These are phyloP conservation scores for Garcia nutans DNA, from an alignment of 345 rosid species.

Conservation along the genomic window DNA sequence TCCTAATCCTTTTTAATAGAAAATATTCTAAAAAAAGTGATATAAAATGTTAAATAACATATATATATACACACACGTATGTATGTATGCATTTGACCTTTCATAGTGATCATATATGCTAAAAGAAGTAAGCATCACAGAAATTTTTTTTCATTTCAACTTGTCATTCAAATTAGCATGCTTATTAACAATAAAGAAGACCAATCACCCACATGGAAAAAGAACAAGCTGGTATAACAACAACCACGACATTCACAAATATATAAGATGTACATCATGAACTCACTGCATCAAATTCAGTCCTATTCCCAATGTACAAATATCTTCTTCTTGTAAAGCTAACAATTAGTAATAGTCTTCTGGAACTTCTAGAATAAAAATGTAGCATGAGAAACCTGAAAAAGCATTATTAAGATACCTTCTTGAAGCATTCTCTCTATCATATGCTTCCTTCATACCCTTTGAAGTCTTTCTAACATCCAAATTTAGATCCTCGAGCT, in stretches of 20 bases:
- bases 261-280: neutral
- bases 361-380: neutral
- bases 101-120: no score
- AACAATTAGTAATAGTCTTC: constrained; percentile 1
- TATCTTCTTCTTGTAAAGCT: neutral
- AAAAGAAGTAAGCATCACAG: neutral
- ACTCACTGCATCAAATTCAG: neutral
- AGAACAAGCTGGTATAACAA: neutral
- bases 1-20: neutral
- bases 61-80: no score
- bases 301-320: neutral
- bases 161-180: neutral
- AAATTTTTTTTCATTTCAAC: constrained; percentile 1
- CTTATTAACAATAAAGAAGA: neutral
- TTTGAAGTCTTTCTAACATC: constrained; percentile 52
- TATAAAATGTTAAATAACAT: no score
- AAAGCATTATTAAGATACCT: constrained; percentile 37
- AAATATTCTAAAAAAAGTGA: neutral
- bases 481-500: constrained; percentile 73
- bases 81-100: neutral
- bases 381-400: neutral
- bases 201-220: neutral
- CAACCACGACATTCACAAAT: neutral
- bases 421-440: constrained; percentile 27
- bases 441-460: constrained; percentile 32